Base-by-base conservation (phyloP, 2,329 filamentous ascomycete genomes). In the Xylariaceae sp. region DNA sequence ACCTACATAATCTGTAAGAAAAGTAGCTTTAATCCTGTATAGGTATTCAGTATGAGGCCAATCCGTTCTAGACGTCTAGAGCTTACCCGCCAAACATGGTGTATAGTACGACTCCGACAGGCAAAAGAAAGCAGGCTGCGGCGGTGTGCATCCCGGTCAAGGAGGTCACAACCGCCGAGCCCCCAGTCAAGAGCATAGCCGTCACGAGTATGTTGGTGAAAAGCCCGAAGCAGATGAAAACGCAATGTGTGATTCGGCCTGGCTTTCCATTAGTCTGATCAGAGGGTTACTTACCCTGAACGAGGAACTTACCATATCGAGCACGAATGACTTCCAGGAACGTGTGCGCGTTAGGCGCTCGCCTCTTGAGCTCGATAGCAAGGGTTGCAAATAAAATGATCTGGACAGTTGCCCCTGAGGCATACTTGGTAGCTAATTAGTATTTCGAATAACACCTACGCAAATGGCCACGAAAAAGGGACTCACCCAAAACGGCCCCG, bases 321-420 rank as follows among this genome's bases (percentile, higher is more conserved):
- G 32, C 32, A 10, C 32, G 32, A 16, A 37, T 37, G 5, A 90
- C 89, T 76, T 96, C 91, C 9, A 96, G 83, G 72, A 91, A 93
- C 0, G 85, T 88, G 65, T 96, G 92, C 0, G 91, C 92, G 69
- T 96, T 96, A 0, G 92, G 92, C 0, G 91, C 90, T 53, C 90
- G 85, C 63, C 90, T 81, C 78, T 96, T 97, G 50, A 96, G 75
- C 72, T 96, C 91, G 65, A 96, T 96, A 26, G 92, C 92, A 23
- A 96, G 81, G 0, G 91, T 96, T 1, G 93, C 91, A 67, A 97
- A 96, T 1, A 97, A 80, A 23, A 96, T 81, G 65, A 97, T 93
- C 70, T 96, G 91, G 5, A 95, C 90, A 0, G 89, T 92, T 10
- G 90, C 91, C n/a, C 88, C 84, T 1, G 79, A 82, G 1, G 83